A percentile compares a stretch with the other conserved stretches of the same genome.
Conservation (phyloP, 1,284 basidiomycete genomes). For the Sporisorium reilianum region DNA sequence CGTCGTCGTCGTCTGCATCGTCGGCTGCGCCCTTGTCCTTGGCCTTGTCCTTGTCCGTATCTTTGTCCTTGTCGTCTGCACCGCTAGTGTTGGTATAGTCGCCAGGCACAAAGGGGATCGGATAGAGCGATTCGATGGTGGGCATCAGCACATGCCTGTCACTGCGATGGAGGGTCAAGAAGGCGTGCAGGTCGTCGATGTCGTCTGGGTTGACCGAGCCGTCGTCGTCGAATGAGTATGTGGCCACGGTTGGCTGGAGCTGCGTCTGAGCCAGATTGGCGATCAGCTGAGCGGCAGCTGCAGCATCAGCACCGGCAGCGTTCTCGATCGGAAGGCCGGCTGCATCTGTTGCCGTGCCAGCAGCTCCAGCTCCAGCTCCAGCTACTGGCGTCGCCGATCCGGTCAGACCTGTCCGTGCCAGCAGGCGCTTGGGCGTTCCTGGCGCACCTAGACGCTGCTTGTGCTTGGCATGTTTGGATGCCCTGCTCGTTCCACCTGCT, state of each 20-base stretch:
- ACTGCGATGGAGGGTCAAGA: constrained; percentile 43
- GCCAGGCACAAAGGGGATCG: constrained; percentile 38
- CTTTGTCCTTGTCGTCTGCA: constrained; percentile 26
- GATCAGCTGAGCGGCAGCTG: constrained; percentile 36
- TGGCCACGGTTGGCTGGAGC: constrained; percentile 15
- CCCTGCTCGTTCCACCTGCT: constrained; percentile 17
- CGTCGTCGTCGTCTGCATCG: constrained; percentile 39
- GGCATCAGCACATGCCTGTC: constrained; percentile 39
- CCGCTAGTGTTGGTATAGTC: constrained; percentile 27
- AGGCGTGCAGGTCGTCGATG: constrained; percentile 51
- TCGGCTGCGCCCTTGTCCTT: constrained; percentile 29
- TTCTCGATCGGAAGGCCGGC: constrained; percentile 1
- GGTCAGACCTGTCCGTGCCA: constrained; percentile 15
- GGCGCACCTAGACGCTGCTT: constrained; percentile 46
- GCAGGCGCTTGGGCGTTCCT: constrained; percentile 43
- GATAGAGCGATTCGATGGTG: constrained; percentile 55
- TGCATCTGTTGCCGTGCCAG: constrained; percentile 2
- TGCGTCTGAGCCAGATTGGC: constrained; percentile 33
- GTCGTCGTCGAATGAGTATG: constrained; percentile 49
- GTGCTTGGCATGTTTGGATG: constrained; percentile 34
- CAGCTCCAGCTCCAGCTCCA: background rate
- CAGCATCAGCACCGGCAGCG: constrained; percentile 7
- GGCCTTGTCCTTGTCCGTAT: constrained; percentile 24
- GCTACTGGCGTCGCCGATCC: constrained; percentile 31
- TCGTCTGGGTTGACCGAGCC: constrained; percentile 55